Conservation (phyloP, 2,329 filamentous ascomycete genomes). For the Orbilia brochopaga region DNA sequence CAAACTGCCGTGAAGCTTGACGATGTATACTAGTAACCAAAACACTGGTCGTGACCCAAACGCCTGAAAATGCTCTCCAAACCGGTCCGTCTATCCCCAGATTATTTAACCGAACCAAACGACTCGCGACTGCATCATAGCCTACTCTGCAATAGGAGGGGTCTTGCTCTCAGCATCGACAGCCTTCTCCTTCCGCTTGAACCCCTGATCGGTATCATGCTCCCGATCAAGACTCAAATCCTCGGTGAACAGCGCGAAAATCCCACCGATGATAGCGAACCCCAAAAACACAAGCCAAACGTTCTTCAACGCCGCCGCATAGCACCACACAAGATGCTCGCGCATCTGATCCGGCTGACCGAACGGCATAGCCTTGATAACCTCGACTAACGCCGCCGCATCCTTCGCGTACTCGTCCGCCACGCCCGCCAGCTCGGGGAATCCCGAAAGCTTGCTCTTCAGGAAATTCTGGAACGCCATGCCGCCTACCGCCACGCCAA, state of each 20-base stretch:
- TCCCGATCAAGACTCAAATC: slow-evolving; percentile 61
- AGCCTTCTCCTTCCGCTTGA: slow-evolving; percentile 58
- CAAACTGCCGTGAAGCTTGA: no score
- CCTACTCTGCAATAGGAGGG: neutral
- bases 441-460: slow-evolving; percentile 61
- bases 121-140: no score
- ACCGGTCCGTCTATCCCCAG: no score
- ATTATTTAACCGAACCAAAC: no score
- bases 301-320: slow-evolving; percentile 64
- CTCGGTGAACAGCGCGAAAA: slow-evolving; percentile 64
- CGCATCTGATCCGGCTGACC: slow-evolving; percentile 56
- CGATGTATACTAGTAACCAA: slow-evolving; percentile 7
- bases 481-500: slow-evolving; percentile 71
- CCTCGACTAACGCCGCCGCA: slow-evolving; percentile 66
- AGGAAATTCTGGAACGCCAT: slow-evolving; percentile 74
- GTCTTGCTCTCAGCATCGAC: slow-evolving; percentile 41
- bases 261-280: slow-evolving; percentile 62
- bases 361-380: slow-evolving; percentile 65
- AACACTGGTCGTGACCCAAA: slow-evolving; percentile 5
- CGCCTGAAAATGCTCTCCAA: slow-evolving; percentile 32
- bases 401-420: slow-evolving; percentile 65
- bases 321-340: slow-evolving; percentile 62
- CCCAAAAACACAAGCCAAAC: slow-evolving; percentile 66
- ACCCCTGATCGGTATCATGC: slow-evolving; percentile 62
- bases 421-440: slow-evolving; percentile 60